A percentile compares a stretch with the other conserved stretches of the same genome.
Evolutionary conservation across 192 early-diverging fungal genomes (phyloP).

Genomic region (Lobosporangium transversale): DNA sequence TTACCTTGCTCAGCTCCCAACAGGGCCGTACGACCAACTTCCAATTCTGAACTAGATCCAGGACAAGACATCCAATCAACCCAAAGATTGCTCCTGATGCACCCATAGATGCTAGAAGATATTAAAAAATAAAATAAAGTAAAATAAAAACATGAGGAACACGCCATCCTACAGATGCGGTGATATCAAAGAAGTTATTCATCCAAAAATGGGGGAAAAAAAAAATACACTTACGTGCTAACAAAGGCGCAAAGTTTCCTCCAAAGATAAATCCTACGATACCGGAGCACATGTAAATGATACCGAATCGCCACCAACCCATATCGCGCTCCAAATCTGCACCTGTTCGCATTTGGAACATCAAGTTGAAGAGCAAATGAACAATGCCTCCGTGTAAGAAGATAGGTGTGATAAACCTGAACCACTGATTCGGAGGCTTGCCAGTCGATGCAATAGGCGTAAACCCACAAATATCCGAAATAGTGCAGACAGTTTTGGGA

Average conservation of each 20-base stretch:
- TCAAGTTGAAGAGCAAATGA: constrained; percentile 80
- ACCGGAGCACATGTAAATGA: constrained; percentile 79
- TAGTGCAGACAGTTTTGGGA: constrained; percentile 51
- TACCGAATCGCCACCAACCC: constrained; percentile 75
- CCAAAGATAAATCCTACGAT: constrained; percentile 86
- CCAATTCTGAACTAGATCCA: constrained; percentile 88
- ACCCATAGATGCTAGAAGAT: constrained; percentile 65
- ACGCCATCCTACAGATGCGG: not conserved
- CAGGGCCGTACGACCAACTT: constrained; percentile 67
- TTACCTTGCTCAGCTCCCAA: constrained; percentile 70
- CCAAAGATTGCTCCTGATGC: constrained; percentile 72
- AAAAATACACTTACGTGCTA: constrained; percentile 55
- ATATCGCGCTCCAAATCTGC: constrained; percentile 79
- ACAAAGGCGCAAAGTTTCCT: constrained; percentile 64
- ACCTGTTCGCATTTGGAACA: constrained; percentile 76
- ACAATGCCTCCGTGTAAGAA: constrained; percentile 86
- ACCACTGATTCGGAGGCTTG: constrained; percentile 77
- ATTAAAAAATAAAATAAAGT: not conserved
- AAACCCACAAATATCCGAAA: constrained; percentile 68
- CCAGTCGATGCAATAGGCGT: constrained; percentile 55
- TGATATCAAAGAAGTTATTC: too few relatives aligned
- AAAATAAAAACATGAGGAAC: too few relatives aligned
- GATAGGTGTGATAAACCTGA: constrained; percentile 82
- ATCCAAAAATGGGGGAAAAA: too few relatives aligned
- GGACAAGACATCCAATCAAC: constrained; percentile 77